Percentiles rank a stretch among this genome's conserved stretches.
These are phyloP conservation scores for Malassezia arunalokei DNA, from an alignment of 1,284 basidiomycete species.

Conservation along the genomic window DNA sequence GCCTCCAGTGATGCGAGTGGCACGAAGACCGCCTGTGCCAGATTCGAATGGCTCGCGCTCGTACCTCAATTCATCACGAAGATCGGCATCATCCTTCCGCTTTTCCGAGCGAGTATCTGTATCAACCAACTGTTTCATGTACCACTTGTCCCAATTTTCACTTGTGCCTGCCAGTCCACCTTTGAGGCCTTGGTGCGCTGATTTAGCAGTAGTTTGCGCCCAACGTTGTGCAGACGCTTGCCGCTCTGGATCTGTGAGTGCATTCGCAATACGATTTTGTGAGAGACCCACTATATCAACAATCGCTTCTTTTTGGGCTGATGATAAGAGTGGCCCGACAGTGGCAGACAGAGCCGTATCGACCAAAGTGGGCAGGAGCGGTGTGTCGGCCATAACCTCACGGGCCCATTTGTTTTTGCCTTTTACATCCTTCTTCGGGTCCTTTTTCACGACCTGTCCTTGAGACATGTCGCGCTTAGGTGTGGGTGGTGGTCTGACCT, in stretches of 20 bases:
- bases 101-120: neutral
- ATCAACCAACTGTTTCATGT: neutral
- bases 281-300: conserved; percentile 19
- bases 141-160: conserved; percentile 7
- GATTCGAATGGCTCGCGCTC: conserved; percentile 1
- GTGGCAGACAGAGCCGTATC: conserved; percentile 20
- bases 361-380: conserved; percentile 20
- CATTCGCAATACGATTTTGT: conserved; percentile 19
- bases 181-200: neutral
- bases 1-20: neutral
- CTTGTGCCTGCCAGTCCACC: neutral
- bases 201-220: neutral
- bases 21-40: neutral
- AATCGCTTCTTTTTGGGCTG: conserved; percentile 18
- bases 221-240: conserved; percentile 13
- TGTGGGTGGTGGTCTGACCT: conserved; percentile 1
- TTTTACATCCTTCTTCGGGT: conserved; percentile 14
- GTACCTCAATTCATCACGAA: conserved; percentile 6
- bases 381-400: conserved; percentile 18
- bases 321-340: conserved; percentile 18
- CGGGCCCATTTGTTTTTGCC: conserved; percentile 21
- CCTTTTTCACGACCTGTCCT: neutral
- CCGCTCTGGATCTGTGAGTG: conserved; percentile 21
- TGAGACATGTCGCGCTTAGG: neutral
- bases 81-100: neutral